Base-by-base conservation (phyloP, 2,329 filamentous ascomycete genomes). In the Microsporum audouinii region DNA sequence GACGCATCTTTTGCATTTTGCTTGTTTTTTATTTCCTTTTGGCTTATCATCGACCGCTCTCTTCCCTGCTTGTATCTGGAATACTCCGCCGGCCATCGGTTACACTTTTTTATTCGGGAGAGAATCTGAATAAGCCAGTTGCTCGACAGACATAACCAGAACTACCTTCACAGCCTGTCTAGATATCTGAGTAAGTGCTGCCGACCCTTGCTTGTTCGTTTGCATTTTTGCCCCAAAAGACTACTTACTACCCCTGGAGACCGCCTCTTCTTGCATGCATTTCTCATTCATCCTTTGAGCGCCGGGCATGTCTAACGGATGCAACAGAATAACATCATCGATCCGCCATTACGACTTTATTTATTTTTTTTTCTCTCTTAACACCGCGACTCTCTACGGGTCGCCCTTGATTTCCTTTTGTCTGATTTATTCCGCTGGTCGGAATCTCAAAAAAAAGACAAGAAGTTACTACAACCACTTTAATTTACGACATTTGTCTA, bases 361-460 rank as follows among this genome's bases (percentile, higher is more conserved):
- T 47, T 43, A 43, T 43, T 47, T 51, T 49, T 49, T n/a, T 23
- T 23, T 23, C 17, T 23, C 17, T 23, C 33, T 59, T 58, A 33
- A 49, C 43, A 59, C 39, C 57, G 39, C 39, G 31, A 59, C 23
- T 59, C 41, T 59, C 57, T 36, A 34, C 51, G 51, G 51, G 31
- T 55, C 23, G 51, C 23, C 43, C 23, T 59, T 43, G n/a, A 43
- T 43, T 36, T 34, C 14, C 39, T 47, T 38, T 57, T 49, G 29
- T 59, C 23, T 45, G 36, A 5, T 36, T 38, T 59, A 59, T 49
- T 59, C 57, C 57, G 57, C 57, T 59, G 57, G 57, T 47, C 57
- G 57, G 57, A 43, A 59, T 33, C 39, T 27, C 27, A 4, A n/a
- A n/a, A 23, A 23, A 57, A 23, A 39, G 29, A 34, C 34, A 41